Evolutionary conservation across 2,329 filamentous ascomycete species (phyloP).

Genomic region (Phialemonium atrogriseum): DNA sequence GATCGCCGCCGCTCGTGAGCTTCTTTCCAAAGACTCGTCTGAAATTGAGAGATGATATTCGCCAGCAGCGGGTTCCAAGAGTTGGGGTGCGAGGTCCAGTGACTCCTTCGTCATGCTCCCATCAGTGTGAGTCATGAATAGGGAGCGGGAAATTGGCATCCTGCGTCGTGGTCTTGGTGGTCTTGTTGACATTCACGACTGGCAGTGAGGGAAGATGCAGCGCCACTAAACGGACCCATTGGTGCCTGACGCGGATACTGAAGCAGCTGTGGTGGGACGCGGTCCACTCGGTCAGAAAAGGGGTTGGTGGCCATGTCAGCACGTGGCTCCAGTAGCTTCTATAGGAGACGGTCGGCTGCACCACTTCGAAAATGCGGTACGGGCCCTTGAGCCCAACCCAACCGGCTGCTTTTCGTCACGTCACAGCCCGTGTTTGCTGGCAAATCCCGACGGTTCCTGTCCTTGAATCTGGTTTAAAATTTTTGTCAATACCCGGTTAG

Average conservation of each 20-base stretch:
- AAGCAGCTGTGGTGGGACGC: no score
- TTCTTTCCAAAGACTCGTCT: conserved; percentile 48
- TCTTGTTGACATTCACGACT: no score
- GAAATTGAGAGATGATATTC: conserved; percentile 33
- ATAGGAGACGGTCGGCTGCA: conserved; percentile 10
- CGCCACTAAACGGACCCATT: conserved; percentile 10
- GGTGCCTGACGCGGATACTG: conserved; percentile 13
- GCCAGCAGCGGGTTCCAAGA: neutral
- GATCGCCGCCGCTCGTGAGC: conserved; percentile 60
- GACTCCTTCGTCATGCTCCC: conserved; percentile 16
- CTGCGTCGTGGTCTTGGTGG: conserved; percentile 5
- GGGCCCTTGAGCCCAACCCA: conserved; percentile 17
- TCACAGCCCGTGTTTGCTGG: conserved; percentile 6
- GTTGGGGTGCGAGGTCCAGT: conserved; percentile 14
- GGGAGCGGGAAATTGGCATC: conserved; percentile 7
- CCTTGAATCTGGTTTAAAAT: no score
- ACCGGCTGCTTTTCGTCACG: conserved; percentile 9
- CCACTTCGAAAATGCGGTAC: conserved; percentile 11
- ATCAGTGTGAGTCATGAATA: conserved; percentile 10
- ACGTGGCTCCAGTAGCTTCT: conserved; percentile 29
- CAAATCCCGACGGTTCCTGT: conserved; percentile 4
- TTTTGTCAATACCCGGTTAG: no score
- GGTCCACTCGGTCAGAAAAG: no score
- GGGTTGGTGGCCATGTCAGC: conserved; percentile 16
- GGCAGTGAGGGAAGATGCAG: conserved; percentile 3